These are phyloP conservation scores for Hibiscus syriacus DNA, from an alignment of 345 rosid genomes.

Conservation along the genomic window DNA sequence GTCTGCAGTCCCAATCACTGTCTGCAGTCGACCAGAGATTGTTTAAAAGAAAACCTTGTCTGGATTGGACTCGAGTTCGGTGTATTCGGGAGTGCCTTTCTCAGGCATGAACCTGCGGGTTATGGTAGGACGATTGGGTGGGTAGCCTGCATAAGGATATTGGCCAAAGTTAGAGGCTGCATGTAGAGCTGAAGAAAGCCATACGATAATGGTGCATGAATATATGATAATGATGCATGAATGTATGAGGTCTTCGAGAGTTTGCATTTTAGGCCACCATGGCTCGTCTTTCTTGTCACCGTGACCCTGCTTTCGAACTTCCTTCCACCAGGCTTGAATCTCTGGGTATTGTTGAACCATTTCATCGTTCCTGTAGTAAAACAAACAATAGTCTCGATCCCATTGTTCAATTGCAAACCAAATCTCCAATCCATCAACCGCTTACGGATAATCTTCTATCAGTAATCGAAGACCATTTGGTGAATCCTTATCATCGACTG, in stretches of 20 bases:
- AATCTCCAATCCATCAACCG: constrained; percentile 79
- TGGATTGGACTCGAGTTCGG: constrained; percentile 37
- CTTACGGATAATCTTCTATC: constrained; percentile 77
- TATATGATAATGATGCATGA: too few species aligned
- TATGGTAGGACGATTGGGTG: constrained; percentile 52
- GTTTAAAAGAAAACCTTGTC: constrained; percentile 56
- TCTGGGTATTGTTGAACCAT: too few species aligned
- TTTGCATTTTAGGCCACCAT: too few species aligned
- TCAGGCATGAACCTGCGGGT: constrained; percentile 77
- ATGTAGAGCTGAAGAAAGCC: constrained; percentile 73
- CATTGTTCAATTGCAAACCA: constrained; percentile 77
- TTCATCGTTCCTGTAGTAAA: constrained; percentile 52
- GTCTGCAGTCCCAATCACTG: constrained; percentile 58
- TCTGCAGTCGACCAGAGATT: constrained; percentile 64
- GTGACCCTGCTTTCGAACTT: too few species aligned
- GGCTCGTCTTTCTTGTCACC: too few species aligned
- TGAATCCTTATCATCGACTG: constrained; percentile 33
- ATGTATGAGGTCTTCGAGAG: too few species aligned
- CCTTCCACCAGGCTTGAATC: too few species aligned
- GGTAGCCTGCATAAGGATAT: constrained; percentile 60
- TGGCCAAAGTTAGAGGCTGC: constrained; percentile 70
- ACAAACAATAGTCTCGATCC: constrained; percentile 60
- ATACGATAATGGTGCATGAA: too few species aligned
- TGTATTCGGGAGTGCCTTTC: constrained; percentile 55
- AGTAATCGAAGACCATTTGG: constrained; percentile 50